A percentile compares a stretch with the other conserved stretches of the same genome.
Evolutionary conservation across 2,329 filamentous ascomycete species (phyloP).

Genomic region (Trichophaea hybrida): DNA sequence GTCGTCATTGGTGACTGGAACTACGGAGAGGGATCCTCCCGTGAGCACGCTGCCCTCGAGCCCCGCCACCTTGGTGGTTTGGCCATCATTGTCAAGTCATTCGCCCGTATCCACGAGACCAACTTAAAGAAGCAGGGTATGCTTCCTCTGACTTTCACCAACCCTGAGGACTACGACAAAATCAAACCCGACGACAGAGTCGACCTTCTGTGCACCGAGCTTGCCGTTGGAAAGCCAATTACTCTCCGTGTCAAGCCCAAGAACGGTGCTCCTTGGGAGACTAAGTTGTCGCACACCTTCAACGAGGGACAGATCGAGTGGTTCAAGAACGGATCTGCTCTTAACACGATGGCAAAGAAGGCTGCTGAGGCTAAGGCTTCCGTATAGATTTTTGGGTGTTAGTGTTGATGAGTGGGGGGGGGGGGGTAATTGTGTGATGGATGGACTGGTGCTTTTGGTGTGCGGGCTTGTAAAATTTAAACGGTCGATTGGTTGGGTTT

Average conservation of each 20-base stretch:
- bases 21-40: constrained; percentile 93
- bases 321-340: constrained; percentile 95
- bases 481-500: neutral
- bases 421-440: neutral
- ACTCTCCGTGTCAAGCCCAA: constrained; percentile 86
- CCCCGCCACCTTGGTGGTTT: constrained; percentile 92
- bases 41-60: constrained; percentile 96
- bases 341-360: constrained; percentile 94
- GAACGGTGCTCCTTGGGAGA: constrained; percentile 64
- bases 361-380: constrained; percentile 12
- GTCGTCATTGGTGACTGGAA: constrained; percentile 99
- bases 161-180: constrained; percentile 96
- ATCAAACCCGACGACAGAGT: constrained; percentile 81
- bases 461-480: constrained; percentile 2
- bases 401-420: neutral
- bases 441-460: neutral
- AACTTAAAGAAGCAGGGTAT: constrained; percentile 99
- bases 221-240: constrained; percentile 83
- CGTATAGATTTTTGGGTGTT: neutral
- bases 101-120: constrained; percentile 99
- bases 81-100: constrained; percentile 88
- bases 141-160: constrained; percentile 89
- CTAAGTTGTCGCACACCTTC: constrained; percentile 87
- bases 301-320: constrained; percentile 93
- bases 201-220: constrained; percentile 47